phyloP scores from a whole-genome alignment of 2,329 filamentous ascomycete genomes.

The Fusarium temperatum region DNA sequence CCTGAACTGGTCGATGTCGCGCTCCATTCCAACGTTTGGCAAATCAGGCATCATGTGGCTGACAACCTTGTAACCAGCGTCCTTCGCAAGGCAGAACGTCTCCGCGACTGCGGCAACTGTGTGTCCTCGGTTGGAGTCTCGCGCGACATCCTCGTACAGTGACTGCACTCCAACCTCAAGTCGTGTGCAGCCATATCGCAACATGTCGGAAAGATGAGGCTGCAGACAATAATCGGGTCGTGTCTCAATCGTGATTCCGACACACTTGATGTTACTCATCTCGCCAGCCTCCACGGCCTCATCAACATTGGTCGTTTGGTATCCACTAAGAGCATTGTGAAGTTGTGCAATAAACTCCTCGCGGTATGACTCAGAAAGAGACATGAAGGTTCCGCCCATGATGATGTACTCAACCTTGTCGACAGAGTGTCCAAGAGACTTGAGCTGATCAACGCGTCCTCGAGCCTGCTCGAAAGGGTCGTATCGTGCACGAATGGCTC shows the following conservation, averaged over 20 bases:
- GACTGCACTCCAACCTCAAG: conserved; percentile 96
- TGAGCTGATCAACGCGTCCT: conserved; percentile 95
- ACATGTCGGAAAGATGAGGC: conserved; percentile 94
- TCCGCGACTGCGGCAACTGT: conserved; percentile 95
- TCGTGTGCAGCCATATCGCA: conserved; percentile 96
- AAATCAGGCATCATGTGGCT: conserved; percentile 99
- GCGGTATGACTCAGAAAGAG: conserved; percentile 84
- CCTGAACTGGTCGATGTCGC: conserved; percentile 94
- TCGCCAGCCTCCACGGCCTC: conserved; percentile 94
- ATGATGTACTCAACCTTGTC: conserved; percentile 99
- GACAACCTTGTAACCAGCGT: conserved; percentile 98
- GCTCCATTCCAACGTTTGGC: conserved; percentile 98
- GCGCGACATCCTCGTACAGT: conserved; percentile 96
- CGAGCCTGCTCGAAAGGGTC: conserved; percentile 98
- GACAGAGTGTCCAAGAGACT: conserved; percentile 92
- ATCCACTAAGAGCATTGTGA: conserved; percentile 96
- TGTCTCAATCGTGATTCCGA: conserved; percentile 98
- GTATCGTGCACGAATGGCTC: conserved; percentile 94
- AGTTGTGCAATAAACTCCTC: conserved; percentile 95
- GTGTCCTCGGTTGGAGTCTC: conserved; percentile 96
- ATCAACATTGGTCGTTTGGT: conserved; percentile 92
- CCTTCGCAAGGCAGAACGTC: conserved; percentile 96
- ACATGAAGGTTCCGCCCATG: conserved; percentile 99
- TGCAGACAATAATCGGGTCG: conserved; percentile 96
- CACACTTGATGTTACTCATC: conserved; percentile 97